These are phyloP conservation scores for Thermochaetoides dissita DNA, from an alignment of 2,329 filamentous ascomycete genomes.

Conservation along the genomic window DNA sequence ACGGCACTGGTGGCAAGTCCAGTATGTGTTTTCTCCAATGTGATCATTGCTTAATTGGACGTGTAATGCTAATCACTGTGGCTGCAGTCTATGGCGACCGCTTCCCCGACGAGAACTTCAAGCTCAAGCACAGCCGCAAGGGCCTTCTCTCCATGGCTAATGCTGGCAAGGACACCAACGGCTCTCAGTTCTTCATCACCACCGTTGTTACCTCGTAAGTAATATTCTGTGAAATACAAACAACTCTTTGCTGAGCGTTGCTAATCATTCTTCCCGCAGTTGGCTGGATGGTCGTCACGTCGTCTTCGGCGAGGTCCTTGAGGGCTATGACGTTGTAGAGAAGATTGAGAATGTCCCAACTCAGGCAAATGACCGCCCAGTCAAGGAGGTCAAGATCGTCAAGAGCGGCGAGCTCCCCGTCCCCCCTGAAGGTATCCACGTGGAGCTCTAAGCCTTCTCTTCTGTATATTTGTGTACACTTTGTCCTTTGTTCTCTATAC, in stretches of 20 bases:
- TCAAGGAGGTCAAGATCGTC: conserved; percentile 56
- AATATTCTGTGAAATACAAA: background rate
- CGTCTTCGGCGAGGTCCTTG: conserved; percentile 77
- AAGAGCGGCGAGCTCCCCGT: conserved; percentile 77
- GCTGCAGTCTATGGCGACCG: conserved; percentile 63
- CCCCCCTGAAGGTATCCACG: conserved; percentile 82
- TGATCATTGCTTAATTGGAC: background rate
- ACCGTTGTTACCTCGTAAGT: conserved; percentile 61
- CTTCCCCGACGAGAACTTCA: conserved; percentile 88
- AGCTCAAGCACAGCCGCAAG: conserved; percentile 81
- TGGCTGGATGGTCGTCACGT: conserved; percentile 79
- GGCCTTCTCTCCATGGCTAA: conserved; percentile 78
- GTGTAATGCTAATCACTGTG: conserved; percentile 1
- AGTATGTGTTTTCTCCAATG: conserved; percentile 35
- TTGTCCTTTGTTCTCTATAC: conserved; percentile 2
- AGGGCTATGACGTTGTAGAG: conserved; percentile 69
- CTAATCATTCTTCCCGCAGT: conserved; percentile 22
- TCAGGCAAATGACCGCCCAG: conserved; percentile 52
- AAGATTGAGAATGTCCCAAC: conserved; percentile 64
- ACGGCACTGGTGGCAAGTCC: conserved; percentile 74
- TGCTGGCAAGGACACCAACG: conserved; percentile 72
- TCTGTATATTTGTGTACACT: conserved; percentile 10
- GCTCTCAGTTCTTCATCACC: conserved; percentile 85
- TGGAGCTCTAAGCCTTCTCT: conserved; percentile 53
- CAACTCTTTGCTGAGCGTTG: background rate